A percentile compares a stretch with the other conserved stretches of the same genome.
Conservation (phyloP, 768 basidiomycete genomes). For the Agaricus subrufescens region DNA sequence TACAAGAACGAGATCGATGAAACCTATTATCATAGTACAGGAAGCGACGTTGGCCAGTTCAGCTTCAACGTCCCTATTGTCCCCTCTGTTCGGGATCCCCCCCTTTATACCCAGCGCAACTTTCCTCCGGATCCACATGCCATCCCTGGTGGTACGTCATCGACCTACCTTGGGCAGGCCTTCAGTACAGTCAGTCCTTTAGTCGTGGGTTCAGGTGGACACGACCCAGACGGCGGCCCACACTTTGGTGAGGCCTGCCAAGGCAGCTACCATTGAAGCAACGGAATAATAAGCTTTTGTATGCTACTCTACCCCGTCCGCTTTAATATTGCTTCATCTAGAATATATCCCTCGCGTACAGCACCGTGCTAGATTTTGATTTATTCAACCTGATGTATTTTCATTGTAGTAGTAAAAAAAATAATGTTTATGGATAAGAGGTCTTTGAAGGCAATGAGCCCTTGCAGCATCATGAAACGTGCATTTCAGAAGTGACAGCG, state of each 20-base stretch:
- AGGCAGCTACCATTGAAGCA: slow-evolving; percentile 27
- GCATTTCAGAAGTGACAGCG: no score
- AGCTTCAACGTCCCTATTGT: slow-evolving; percentile 37
- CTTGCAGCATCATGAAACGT: no score
- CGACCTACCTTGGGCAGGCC: slow-evolving; percentile 9
- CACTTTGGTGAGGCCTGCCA: slow-evolving; percentile 43
- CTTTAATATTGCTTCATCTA: not conserved
- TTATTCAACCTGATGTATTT: slow-evolving; percentile 1
- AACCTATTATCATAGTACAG: slow-evolving; percentile 33
- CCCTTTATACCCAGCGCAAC: slow-evolving; percentile 24
- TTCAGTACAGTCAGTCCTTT: slow-evolving; percentile 19
- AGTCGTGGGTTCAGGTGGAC: slow-evolving; percentile 26
- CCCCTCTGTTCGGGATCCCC: slow-evolving; percentile 22
- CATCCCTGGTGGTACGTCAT: slow-evolving; percentile 14
- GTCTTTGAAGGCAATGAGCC: no score
- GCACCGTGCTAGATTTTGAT: slow-evolving; percentile 9
- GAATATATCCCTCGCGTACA: slow-evolving; percentile 2
- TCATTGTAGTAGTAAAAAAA: slow-evolving; percentile 3
- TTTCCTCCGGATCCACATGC: slow-evolving; percentile 20
- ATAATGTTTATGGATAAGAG: no score
- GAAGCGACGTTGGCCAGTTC: slow-evolving; percentile 47
- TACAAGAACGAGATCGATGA: slow-evolving; percentile 34
- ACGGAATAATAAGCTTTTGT: not conserved
- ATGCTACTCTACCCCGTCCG: not conserved
- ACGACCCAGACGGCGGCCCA: slow-evolving; percentile 34